These are phyloP conservation scores for Fusarium oxysporum DNA, from an alignment of 2,329 filamentous ascomycete genomes.

Conservation along the genomic window DNA sequence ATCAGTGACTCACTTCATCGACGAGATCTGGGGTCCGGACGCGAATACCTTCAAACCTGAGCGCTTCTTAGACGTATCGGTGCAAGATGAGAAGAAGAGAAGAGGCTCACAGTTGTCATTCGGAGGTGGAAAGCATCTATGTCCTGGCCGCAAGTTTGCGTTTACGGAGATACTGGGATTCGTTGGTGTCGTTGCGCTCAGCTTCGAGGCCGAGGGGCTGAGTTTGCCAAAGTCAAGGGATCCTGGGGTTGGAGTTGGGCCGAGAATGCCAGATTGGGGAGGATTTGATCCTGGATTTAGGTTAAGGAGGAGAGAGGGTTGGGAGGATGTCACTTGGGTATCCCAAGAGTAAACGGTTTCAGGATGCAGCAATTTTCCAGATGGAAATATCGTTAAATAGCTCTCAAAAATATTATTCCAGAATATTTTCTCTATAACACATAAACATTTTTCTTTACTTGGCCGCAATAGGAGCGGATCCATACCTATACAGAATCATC, in stretches of 20 bases:
- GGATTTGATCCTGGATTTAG: not conserved
- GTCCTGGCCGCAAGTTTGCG: conserved; percentile 50
- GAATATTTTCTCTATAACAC: not conserved
- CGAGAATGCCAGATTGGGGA: conserved; percentile 11
- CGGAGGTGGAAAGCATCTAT: conserved; percentile 49
- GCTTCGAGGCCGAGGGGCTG: conserved; percentile 28
- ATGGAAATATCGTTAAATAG: accelerated
- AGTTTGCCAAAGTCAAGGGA: conserved; percentile 17
- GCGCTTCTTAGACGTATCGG: conserved; percentile 33
- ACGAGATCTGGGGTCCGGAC: conserved; percentile 39
- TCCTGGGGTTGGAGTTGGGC: conserved; percentile 3
- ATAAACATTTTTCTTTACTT: accelerated
- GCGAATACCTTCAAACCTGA: conserved; percentile 33
- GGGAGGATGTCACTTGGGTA: conserved; percentile 16
- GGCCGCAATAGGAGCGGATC: not conserved
- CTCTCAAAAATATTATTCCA: accelerated
- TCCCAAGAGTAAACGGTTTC: not conserved
- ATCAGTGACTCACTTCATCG: conserved; percentile 34
- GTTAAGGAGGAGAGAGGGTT: conserved; percentile 3
- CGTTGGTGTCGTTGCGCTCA: conserved; percentile 5
- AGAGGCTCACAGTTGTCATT: conserved; percentile 47
- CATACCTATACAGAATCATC: not conserved
- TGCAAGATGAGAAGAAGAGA: conserved; percentile 37
- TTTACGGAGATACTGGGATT: conserved; percentile 40
- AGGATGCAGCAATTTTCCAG: accelerated